Base-by-base conservation (phyloP, 2,329 filamentous ascomycete species). In the Xylaria sp. region DNA sequence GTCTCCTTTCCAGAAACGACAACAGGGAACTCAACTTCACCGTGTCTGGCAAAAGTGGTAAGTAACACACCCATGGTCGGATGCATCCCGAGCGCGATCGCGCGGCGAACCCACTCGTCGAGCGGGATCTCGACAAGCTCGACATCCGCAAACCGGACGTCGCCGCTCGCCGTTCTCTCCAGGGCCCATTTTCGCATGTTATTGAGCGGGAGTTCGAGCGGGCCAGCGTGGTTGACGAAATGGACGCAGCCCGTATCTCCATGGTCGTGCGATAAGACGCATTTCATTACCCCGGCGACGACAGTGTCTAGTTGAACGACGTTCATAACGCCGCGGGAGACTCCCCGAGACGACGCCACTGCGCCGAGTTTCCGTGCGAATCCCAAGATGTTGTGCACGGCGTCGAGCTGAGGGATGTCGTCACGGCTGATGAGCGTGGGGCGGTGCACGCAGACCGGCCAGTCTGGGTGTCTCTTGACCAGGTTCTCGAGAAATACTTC, bases 401-500 rank as follows among this genome's bases (percentile, higher is more conserved):
- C 51, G 20, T 39, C 58, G 10, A 46, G 46, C 51, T 33, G 31
- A 7, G 46, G 54, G 9, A 41, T 46, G 48, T 52, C 68, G 57
- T 58, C 62, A 8, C 56, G 61, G 20, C 62, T 65, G 66, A 71
- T 69, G 52, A 51, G 68, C 13, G 56, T 66, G 25, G 73, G 70
- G 1, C 80, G 78, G 62, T 81, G 77, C 31, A 81, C 77, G 57
- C 69, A 76, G 1, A 79, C 67, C 0, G 70, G 72, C 4, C 79
- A 62, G 8, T 60, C 64, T 9, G 48, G 57, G 7, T 70, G 71
- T 15, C 64, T 46, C 8, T 52, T 48, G 54, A 66, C 23, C 5
- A 73, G 70, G 1, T 68, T 65, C 67, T 83, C 81, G 0, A 84
- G 75, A 31, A 80, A 72, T 3, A 72, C 68, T 72, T 84, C 82